Base-by-base conservation (phyloP, 768 basidiomycete genomes). In the Termitomyces sp. region DNA sequence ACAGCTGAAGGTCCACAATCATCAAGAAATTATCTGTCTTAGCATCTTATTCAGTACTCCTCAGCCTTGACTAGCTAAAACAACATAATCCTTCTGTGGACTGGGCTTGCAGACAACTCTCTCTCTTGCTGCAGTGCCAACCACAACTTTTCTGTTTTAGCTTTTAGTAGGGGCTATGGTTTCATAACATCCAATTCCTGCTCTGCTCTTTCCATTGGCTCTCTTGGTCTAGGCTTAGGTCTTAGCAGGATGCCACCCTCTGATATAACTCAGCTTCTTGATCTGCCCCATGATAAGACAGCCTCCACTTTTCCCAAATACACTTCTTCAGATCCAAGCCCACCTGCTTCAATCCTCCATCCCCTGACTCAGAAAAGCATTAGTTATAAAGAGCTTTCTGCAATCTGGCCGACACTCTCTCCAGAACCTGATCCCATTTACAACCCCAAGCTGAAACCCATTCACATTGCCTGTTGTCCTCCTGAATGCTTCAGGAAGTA, bases 11-110 rank as follows among this genome's bases (percentile, higher is more conserved):
- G 58, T 73, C 45, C 50, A 60, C 23, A 34, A 64, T 34, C 75
- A 77, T 51, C 53, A 59, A 3, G 74, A 77, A 62, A 57, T 41
- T 21, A 52, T 71, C 35, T 27, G 62, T 16, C 63, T 77, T 0
- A 64, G 54, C 40, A 62, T 76, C 62, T 7, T 73, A 70, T 46
- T 73, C 75, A 27, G 46, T 77, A 14, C 70, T 75, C 53, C 61
- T 75, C 21, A 73, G 74, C 25, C 63, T 75, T 16, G 66, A 73
- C 55, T 76, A 74, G 75, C 71, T 76, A 35, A 40, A 48, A 4
- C 64, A 58, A 40, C 70, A 75, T 53, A 76, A 75, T 57, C 71
- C 73, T 5, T 40, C 41, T 29, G 66, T 75, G 31, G 68, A 76
- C 58, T 76, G 73, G 73, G 53, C 54, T 8, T 29, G 59, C n/a